Evolutionary conservation across 768 basidiomycete species (phyloP), one percentile per base, ranked within the genome.

Genomic region (Megacollybia marginata): DNA sequence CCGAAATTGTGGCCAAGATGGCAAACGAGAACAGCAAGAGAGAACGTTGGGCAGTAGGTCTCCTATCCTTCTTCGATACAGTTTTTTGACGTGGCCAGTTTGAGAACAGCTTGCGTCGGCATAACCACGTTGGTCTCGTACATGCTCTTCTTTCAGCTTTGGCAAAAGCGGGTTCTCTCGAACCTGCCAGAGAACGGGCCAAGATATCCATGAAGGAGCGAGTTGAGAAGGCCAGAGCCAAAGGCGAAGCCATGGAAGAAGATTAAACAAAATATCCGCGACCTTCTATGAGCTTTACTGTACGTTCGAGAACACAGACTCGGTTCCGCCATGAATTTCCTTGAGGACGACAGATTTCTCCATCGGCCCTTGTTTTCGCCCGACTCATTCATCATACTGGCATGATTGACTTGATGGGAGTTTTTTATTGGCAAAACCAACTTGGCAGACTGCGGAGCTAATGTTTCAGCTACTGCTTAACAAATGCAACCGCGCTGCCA

Each of bases 61-160:
- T 33, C 33, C 23, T 19, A 16, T 13, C 47, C n/a, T 50, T 43
- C 23, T 28, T 47, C 38, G 47, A 28, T 51, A 51, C 23, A 33
- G 48, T 48, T 33, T n/a, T 53, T 46, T 55, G 47, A 28, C 23
- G 23, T 6, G 23, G 44, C 20, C 45, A 92, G 88, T 90, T 92
- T 54, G 89, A 93, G 67, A 93, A 94, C 67, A 83, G 85, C 54
- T 72, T 92, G 35, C 80, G 92, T 36, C 74, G 83, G 57, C 92
- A 94, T 59, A 95, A 94, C 57, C 87, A 92, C 62, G 75, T 92
- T 44, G 88, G 92, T 33, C 70, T 92, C 18, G 80, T 83, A 5
- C 85, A 92, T 60, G 82, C 80, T 0, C 68, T 93, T 32, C 66
- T 89, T n/a, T 63, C 78, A 16, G 82, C 79, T 10, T 72, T 94